These are phyloP conservation scores for Gentiana straminea DNA, from an alignment of 257 asterid species.

Conservation along the genomic window DNA sequence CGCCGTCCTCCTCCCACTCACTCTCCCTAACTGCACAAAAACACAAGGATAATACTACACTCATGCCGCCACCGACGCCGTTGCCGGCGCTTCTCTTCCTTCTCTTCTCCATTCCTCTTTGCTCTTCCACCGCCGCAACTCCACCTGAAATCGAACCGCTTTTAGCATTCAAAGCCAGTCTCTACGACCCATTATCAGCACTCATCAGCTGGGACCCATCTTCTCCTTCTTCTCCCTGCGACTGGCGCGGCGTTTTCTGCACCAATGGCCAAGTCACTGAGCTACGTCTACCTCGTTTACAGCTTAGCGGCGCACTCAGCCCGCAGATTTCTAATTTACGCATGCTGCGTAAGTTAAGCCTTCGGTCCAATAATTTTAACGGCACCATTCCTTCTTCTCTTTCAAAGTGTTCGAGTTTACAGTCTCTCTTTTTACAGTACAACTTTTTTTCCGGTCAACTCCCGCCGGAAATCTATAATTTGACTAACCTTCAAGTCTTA, in stretches of 20 bases:
- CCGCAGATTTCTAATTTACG: constrained; percentile 38
- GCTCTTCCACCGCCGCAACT: constrained; percentile 19
- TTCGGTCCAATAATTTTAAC: constrained; percentile 44
- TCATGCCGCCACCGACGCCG: constrained; percentile 1
- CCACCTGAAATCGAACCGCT: constrained; percentile 44
- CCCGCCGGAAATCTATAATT: constrained; percentile 32
- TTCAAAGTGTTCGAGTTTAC: constrained; percentile 34
- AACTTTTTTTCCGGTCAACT: constrained; percentile 41
- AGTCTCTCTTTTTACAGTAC: constrained; percentile 38
- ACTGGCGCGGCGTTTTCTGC: constrained; percentile 65
- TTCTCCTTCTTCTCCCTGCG: constrained; percentile 57
- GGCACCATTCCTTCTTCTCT: constrained; percentile 46
- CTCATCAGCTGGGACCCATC: constrained; percentile 42
- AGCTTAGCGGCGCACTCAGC: constrained; percentile 38
- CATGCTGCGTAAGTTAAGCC: constrained; percentile 52
- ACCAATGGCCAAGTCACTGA: constrained; percentile 28
- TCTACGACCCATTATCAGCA: constrained; percentile 45
- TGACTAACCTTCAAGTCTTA: constrained; percentile 28
- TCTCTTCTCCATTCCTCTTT: constrained; percentile 12
- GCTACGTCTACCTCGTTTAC: constrained; percentile 48
- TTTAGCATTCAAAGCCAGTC: constrained; percentile 29
- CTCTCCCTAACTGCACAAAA: background rate
- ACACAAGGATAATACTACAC: background rate
- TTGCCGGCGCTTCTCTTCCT: constrained; percentile 14
- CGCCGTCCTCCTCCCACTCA: background rate